Percentiles rank a stretch among this genome's conserved stretches.
These are phyloP conservation scores for Sphaerulina vaccinii DNA, from an alignment of 2,329 filamentous ascomycete genomes.

Conservation along the genomic window DNA sequence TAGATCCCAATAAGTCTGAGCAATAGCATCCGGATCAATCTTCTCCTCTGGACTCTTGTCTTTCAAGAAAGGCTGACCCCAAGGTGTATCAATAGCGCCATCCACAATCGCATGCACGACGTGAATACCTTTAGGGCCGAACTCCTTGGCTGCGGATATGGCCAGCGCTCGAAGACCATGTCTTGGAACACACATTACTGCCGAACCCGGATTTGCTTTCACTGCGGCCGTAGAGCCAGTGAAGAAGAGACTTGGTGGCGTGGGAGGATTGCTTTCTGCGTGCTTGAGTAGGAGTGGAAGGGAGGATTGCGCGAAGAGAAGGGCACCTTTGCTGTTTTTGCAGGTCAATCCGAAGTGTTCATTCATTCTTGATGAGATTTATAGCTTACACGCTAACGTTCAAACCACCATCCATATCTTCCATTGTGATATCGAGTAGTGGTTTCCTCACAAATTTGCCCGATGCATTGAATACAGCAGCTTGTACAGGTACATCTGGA, in stretches of 20 bases:
- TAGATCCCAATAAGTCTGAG: conserved; percentile 78
- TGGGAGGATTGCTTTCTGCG: conserved; percentile 47
- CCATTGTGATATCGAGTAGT: conserved; percentile 58
- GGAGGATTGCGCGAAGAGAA: conserved; percentile 69
- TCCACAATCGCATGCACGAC: conserved; percentile 73
- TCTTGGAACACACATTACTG: conserved; percentile 65
- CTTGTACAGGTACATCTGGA: conserved; percentile 45
- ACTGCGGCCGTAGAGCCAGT: conserved; percentile 80
- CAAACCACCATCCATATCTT: conserved; percentile 54
- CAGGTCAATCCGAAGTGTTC: not conserved
- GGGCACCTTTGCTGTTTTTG: conserved; percentile 59
- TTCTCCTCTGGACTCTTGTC: conserved; percentile 60
- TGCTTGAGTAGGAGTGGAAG: conserved; percentile 68
- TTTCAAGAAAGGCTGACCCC: conserved; percentile 59
- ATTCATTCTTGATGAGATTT: not conserved
- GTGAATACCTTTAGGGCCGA: conserved; percentile 78
- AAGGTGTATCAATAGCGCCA: conserved; percentile 76
- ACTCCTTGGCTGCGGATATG: conserved; percentile 76
- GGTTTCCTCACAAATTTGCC: conserved; percentile 57
- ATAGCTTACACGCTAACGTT: conserved; percentile 49
- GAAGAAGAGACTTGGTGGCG: conserved; percentile 78
- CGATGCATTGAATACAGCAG: conserved; percentile 70
- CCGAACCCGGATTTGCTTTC: conserved; percentile 56
- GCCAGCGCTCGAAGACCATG: conserved; percentile 53
- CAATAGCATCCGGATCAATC: conserved; percentile 77